phyloP scores from a whole-genome alignment of 2,329 filamentous ascomycete species.

The Colletotrichum zoysiae region DNA sequence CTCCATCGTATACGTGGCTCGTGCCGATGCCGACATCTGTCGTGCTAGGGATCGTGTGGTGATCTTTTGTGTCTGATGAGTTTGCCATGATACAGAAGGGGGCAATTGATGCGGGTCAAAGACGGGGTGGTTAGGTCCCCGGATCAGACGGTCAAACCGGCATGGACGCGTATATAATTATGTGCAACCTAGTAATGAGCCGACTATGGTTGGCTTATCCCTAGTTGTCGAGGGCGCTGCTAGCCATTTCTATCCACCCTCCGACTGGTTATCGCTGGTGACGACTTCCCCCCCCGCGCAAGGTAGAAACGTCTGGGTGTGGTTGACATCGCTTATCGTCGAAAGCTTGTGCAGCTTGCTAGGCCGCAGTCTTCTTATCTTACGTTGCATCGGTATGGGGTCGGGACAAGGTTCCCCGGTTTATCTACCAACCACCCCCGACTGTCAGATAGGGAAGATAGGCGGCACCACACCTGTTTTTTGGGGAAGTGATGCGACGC shows the following conservation, averaged over 20 bases:
- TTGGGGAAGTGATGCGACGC: background rate
- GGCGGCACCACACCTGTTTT: background rate
- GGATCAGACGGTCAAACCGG: background rate
- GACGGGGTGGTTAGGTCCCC: background rate
- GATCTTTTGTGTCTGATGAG: constrained; percentile 9
- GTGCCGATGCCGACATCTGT: constrained; percentile 7
- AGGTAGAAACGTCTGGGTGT: background rate
- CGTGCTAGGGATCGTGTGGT: constrained; percentile 2
- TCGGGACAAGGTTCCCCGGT: constrained; percentile 9
- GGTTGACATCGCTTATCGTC: background rate
- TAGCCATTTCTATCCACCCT: background rate
- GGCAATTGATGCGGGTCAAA: background rate
- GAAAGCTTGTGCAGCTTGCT: background rate
- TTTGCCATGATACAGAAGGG: constrained; percentile 8
- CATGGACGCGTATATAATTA: constrained; percentile 4
- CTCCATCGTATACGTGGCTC: constrained; percentile 13
- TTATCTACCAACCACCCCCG: background rate
- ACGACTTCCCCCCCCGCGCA: background rate
- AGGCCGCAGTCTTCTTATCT: background rate
- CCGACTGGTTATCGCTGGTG: too few relatives aligned
- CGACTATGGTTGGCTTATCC: background rate
- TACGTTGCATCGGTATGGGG: background rate
- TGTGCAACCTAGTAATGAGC: background rate
- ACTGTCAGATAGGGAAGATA: background rate
- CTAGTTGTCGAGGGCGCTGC: background rate